These are phyloP conservation scores for Malbranchea cinnamomea DNA, from an alignment of 2,329 filamentous ascomycete species.

Conservation along the genomic window DNA sequence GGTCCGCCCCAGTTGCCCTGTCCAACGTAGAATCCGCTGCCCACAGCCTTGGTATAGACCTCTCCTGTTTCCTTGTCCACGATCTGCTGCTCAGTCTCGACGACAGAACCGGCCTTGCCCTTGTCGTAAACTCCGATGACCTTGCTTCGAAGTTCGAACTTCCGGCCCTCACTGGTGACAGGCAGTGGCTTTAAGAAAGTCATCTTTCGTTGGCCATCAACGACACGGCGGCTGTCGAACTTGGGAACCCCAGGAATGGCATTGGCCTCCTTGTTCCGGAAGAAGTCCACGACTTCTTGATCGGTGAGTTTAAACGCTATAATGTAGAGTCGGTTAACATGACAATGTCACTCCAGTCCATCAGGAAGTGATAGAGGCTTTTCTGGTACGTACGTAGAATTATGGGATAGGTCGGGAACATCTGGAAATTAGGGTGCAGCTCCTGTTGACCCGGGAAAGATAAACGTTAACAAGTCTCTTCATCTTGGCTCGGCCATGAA, in stretches of 20 bases:
- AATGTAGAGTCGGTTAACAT: background rate
- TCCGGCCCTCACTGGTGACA: conserved; percentile 50
- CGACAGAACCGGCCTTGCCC: conserved; percentile 65
- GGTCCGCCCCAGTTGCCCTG: conserved; percentile 80
- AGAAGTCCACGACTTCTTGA: conserved; percentile 73
- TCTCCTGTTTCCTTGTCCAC: conserved; percentile 56
- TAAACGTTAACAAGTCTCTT: conserved; percentile 1
- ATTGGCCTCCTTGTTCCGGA: conserved; percentile 49
- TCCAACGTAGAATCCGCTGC: conserved; percentile 63
- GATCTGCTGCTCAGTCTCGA: conserved; percentile 64
- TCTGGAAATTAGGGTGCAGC: conserved; percentile 69
- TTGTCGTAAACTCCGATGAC: conserved; percentile 83
- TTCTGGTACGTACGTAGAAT: conserved; percentile 49
- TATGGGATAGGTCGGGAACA: conserved; percentile 79
- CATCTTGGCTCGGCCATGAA: background rate
- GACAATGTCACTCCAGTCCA: conserved; percentile 3
- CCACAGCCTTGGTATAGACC: conserved; percentile 53
- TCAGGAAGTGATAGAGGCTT: conserved; percentile 20
- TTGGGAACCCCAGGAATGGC: conserved; percentile 63
- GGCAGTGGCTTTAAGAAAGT: conserved; percentile 65
- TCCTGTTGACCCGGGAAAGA: conserved; percentile 49
- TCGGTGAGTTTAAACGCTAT: conserved; percentile 60
- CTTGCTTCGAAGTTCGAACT: conserved; percentile 62
- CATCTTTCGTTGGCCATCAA: conserved; percentile 73
- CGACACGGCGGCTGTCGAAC: conserved; percentile 57